Evolutionary conservation across 2,329 filamentous ascomycete genomes (phyloP).

Genomic region (Xylaria polymorpha): DNA sequence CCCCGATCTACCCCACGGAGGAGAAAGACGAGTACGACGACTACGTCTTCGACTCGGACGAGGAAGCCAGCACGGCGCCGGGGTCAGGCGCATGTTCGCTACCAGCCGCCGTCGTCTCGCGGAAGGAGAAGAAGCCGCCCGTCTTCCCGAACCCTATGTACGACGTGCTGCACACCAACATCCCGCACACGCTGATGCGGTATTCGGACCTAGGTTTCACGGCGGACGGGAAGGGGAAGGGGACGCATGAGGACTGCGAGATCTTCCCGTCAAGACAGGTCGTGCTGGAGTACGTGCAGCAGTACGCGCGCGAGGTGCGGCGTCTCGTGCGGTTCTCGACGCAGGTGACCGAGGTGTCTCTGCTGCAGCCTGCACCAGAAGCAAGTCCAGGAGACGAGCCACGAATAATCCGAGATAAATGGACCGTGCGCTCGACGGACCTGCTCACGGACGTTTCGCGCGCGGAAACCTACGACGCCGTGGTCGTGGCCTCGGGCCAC

Average conservation of each 20-base stretch:
- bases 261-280: conserved; percentile 79
- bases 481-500: conserved; percentile 81
- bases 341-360: conserved; percentile 68
- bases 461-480: conserved; percentile 73
- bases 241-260: conserved; percentile 58
- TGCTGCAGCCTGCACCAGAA: conserved; percentile 37
- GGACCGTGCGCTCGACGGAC: conserved; percentile 69
- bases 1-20: conserved; percentile 63
- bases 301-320: conserved; percentile 76
- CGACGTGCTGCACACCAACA: conserved; percentile 84
- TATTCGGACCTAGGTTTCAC: conserved; percentile 79
- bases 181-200: conserved; percentile 82
- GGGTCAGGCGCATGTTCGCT: conserved; percentile 37
- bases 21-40: conserved; percentile 34
- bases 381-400: neutral
- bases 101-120: conserved; percentile 21
- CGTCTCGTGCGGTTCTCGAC: conserved; percentile 76
- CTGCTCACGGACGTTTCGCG: conserved; percentile 57
- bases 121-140: conserved; percentile 54
- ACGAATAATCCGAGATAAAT: conserved; percentile 59
- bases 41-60: conserved; percentile 38
- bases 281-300: conserved; percentile 78
- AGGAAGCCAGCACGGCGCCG: conserved; percentile 37
- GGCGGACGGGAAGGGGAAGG: conserved; percentile 46
- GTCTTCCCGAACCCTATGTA: conserved; percentile 88